Base-by-base conservation (phyloP, 768 basidiomycete genomes). In the Kwoniella botswanensis region DNA sequence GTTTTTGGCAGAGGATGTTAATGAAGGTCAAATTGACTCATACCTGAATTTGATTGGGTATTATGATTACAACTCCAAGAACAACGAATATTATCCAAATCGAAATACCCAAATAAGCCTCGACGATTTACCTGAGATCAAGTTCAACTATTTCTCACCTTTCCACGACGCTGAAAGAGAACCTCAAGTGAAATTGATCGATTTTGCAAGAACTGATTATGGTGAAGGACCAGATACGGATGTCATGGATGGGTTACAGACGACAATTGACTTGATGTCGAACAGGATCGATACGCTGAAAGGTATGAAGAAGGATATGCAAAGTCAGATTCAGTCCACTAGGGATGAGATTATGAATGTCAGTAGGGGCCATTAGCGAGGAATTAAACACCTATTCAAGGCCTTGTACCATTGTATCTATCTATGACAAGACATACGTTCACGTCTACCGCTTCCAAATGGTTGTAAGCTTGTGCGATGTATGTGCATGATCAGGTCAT, bases 201-300 rank as follows among this genome's bases (percentile, higher is more conserved):
- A 64, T 41, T 64, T 64, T 22, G 63, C 63, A 4, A 12, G 50
- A 18, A 26, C 53, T 13, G 15, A 64, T 64, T 7, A n/a, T 18
- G 63, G 21, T 18, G 26, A 21, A n/a, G 63, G 46, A 26, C 63
- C 63, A 26, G 63, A 64, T 41, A 24, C 2, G 18, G 63, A 41
- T 64, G 17, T 64, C 50, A 24, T 64, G 15, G 53, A 64, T 17
- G 63, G 63, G 4, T 10, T 64, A n/a, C 17, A 50, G 13, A 64
- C 41, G 6, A 64, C 46, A 7, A 41, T 64, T 4, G 22, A 17
- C 17, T 22, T 64, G 21, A 15, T 64, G 63, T 10, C 6, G 21
- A 11, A 13, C 2, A 64, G 63, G 35, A 26, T 52, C 15, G 21
- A 26, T 15, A 64, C 44, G 12, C 46, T 64, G n/a, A 18, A 13